Conservation (phyloP, 2,329 filamentous ascomycete genomes). For the Epichloe baconii region DNA sequence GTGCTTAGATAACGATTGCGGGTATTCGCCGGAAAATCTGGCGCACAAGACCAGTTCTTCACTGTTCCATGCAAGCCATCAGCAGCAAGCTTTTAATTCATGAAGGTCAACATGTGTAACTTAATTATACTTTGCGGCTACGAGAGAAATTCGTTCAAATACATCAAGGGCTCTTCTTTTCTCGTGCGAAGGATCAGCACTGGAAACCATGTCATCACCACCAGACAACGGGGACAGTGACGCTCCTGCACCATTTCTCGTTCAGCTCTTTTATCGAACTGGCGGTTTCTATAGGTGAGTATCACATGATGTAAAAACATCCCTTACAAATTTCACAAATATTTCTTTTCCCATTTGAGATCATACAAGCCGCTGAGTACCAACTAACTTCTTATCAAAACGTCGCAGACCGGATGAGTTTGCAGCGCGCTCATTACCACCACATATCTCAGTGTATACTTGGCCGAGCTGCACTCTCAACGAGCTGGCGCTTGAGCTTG, state of each 20-base stretch:
- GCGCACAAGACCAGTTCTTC: neutral
- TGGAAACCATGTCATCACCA: conserved; percentile 22
- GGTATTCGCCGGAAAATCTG: conserved; percentile 14
- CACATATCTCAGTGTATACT: conserved; percentile 70
- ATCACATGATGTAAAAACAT: neutral
- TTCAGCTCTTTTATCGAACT: conserved; percentile 72
- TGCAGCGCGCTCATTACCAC: conserved; percentile 41
- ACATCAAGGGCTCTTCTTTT: neutral
- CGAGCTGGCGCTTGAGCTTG: conserved; percentile 69
- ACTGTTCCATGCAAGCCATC: neutral
- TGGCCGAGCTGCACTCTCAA: conserved; percentile 70
- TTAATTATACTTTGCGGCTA: neutral
- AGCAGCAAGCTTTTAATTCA: neutral
- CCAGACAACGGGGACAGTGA: conserved; percentile 40
- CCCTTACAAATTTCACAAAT: neutral
- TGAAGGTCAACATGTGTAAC: neutral
- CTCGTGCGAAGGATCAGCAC: neutral
- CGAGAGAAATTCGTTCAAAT: neutral
- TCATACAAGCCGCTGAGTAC: no score
- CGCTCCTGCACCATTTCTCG: conserved; percentile 64
- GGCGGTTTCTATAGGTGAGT: conserved; percentile 56
- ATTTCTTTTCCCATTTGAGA: no score
- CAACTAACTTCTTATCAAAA: neutral
- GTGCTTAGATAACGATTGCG: conserved; percentile 14
- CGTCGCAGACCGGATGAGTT: conserved; percentile 57